Evolutionary conservation across 2,329 filamentous ascomycete species (phyloP), one percentile per base, ranked within the genome.

Genomic region (Hysterium pulicare): DNA sequence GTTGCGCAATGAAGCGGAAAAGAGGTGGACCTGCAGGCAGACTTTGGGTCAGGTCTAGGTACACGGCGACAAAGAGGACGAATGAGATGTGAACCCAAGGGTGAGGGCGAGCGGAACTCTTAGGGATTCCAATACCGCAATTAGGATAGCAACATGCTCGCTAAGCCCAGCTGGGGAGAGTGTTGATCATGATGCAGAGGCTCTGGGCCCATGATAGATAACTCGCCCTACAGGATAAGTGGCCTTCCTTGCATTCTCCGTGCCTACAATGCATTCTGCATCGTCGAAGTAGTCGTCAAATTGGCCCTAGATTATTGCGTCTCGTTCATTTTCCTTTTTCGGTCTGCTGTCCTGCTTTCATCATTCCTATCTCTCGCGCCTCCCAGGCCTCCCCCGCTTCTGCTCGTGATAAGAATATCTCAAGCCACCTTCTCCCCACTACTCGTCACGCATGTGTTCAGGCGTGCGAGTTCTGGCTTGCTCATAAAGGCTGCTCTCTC

Each of bases 121-220:
- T 26, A 53, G 53, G 59, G 61, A 61, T 48, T 59, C 48, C 32
- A 37, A 62, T 64, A 65, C 62, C 51, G 19, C 38, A 44, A n/a
- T 55, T 55, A 33, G 61, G 61, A 48, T 56, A 54, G 44, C 26
- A 43, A 24, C 28, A 24, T n/a, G 31, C 36, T 38, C 48, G 48
- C 51, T 58, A 60, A 49, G 21, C 56, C 53, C 41, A 24, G 57
- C 41, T 20, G 42, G 49, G 21, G 9, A 17, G 37, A 45, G 44
- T 45, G 52, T 45, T 50, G 49, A 47, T 48, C 40, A 42, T 39
- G 15, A 30, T 38, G 46, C 48, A 48, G 45, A 41, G 34, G 37
- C 35, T 39, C 31, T 38, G 38, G 44, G 42, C 44, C n/a, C 54
- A 53, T 46, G 32, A 36, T 51, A 45, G 47, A 55, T 50, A 51